Percentiles rank a stretch among this genome's conserved stretches.
Evolutionary conservation across 164 flowering plant genomes (phyloP).

Genomic region (Taxillus chinensis): DNA sequence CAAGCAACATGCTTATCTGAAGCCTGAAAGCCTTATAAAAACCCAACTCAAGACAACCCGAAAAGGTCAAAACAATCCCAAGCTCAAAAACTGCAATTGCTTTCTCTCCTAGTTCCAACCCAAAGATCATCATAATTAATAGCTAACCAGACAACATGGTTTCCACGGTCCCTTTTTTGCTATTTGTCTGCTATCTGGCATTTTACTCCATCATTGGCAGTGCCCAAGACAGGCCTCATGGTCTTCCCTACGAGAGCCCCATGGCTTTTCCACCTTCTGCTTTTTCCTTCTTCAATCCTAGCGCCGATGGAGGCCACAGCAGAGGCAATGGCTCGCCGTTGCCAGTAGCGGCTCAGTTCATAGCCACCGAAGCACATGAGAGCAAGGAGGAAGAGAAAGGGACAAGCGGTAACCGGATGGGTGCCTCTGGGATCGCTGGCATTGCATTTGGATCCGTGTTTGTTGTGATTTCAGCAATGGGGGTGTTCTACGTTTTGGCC

Average conservation of each 20-base stretch:
- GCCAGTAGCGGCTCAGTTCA: constrained; percentile 42
- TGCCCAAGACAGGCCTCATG: constrained; percentile 52
- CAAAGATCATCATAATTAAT: background rate
- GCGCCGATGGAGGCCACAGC: constrained; percentile 9
- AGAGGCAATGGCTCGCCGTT: constrained; percentile 33
- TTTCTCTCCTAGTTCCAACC: background rate
- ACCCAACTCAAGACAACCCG: constrained; percentile 7
- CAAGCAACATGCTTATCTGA: constrained; percentile 37
- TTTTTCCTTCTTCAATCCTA: constrained; percentile 64
- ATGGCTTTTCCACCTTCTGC: constrained; percentile 60
- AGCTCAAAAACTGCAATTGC: background rate
- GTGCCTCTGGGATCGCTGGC: constrained; percentile 44
- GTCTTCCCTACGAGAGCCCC: constrained; percentile 51
- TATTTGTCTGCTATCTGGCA: constrained; percentile 14
- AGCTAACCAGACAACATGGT: constrained; percentile 12
- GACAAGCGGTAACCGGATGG: constrained; percentile 13
- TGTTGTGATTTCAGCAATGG: constrained; percentile 36
- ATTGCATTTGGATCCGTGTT: constrained; percentile 40
- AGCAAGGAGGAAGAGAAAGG: constrained; percentile 15
- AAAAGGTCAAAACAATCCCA: constrained; percentile 7
- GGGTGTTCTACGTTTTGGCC: constrained; percentile 36
- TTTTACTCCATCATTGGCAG: constrained; percentile 3
- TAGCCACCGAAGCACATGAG: constrained; percentile 26
- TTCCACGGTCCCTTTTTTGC: constrained; percentile 9
- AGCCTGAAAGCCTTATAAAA: constrained; percentile 23